Percentiles rank a stretch among this genome's conserved stretches.
phyloP scores from a whole-genome alignment of 345 rosid genomes.

The Lumnitzera racemosa region DNA sequence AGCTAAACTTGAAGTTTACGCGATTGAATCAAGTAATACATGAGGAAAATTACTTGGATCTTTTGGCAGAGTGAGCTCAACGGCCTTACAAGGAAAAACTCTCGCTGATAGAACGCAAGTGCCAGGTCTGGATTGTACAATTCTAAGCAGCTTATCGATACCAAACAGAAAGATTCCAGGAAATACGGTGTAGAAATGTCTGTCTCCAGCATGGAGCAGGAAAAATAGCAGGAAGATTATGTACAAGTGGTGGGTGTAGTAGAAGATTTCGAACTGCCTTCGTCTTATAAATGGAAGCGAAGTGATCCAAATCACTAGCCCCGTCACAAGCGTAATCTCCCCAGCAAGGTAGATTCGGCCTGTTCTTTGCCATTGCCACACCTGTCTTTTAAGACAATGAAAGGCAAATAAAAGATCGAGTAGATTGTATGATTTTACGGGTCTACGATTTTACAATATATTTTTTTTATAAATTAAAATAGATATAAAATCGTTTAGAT shows the following conservation, averaged over 20 bases:
- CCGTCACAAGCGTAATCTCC: conserved; percentile 42
- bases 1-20: too few relatives aligned
- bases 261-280: conserved; percentile 63
- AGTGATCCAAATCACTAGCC: conserved; percentile 71
- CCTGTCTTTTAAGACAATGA: conserved; percentile 19
- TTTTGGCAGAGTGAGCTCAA: conserved; percentile 65
- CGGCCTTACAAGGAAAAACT: conserved; percentile 45
- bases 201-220: conserved; percentile 83
- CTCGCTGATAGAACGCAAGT: conserved; percentile 45
- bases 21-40: background rate
- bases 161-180: conserved; percentile 73
- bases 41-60: conserved; percentile 37
- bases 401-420: background rate
- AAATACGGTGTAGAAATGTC: conserved; percentile 67
- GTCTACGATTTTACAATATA: too few relatives aligned
- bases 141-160: conserved; percentile 63
- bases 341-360: conserved; percentile 81
- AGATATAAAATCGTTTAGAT: too few relatives aligned
- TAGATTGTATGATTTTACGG: too few relatives aligned
- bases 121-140: conserved; percentile 57
- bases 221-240: conserved; percentile 52
- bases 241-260: conserved; percentile 74
- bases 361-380: conserved; percentile 72
- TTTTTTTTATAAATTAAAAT: too few relatives aligned
- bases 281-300: conserved; percentile 85